Base-by-base conservation (phyloP, 257 asterid genomes). In the Petrea volubilis region DNA sequence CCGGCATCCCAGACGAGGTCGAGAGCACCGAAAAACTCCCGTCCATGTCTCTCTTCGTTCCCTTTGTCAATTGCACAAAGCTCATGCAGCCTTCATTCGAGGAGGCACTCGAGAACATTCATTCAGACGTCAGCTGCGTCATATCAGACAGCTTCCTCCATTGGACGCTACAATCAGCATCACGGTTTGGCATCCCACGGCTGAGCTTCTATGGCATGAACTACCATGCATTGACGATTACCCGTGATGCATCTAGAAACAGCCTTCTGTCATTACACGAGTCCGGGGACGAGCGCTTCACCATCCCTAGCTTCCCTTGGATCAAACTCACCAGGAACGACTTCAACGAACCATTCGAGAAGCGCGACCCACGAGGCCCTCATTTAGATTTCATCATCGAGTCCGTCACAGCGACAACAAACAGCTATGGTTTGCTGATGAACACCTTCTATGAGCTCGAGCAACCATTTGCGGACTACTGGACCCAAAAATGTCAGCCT, bases 11-110 rank as follows among this genome's bases (percentile, higher is more conserved):
- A 0, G 28, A 41, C 0, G 93, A 88, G 2, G 44, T 28, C 1
- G 96, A 92, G 5, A 89, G 90, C 85, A 90, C 94, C 0, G 98
- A 92, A 47, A 81, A 73, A 43, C 87, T 92, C 5, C 85, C 96
- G 0, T 80, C 89, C 40, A 85, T 86, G 79, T 82, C 92, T 1
- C 84, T 83, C 67, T 90, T 88, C 47, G 0, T 68, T 3, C 10
- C 81, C 0, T 79, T 91, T 3, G 96, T 76, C 15, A 28, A 10
- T 0, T 86, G 80, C 46, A 43, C 77, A 0, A 72, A 81, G 36
- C 80, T 40, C 7, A 85, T 92, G 91, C 81, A 83, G 52, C 84
- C 88, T 3, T 34, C 73, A 46, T 92, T 92, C 15, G 96, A 92
- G 15, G 38, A 55, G 10, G 83, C 73, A 23, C 74, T 90, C 1